Base-by-base conservation (phyloP, 2,329 filamentous ascomycete genomes). In the Cucurbitaria berberidis region DNA sequence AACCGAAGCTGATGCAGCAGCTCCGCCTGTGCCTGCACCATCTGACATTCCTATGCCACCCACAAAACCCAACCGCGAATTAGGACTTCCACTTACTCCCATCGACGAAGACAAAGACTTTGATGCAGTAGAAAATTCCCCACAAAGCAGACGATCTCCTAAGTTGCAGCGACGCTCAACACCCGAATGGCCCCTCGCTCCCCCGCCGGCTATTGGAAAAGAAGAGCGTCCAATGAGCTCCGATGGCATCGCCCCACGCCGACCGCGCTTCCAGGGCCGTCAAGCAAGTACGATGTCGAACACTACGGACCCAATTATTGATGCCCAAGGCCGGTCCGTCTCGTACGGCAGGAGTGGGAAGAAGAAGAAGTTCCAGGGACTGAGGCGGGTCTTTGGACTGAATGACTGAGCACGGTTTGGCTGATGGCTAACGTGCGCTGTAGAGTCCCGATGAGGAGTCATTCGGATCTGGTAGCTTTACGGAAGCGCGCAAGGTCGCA, bases 321-420 rank as follows among this genome's bases (percentile, higher is more conserved):
- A 61, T 42, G 52, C 51, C 19, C 44, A 60, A 21, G 63, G 60
- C 29, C 57, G 59, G 4, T 51, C 57, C 2, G 63, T 67, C 10
- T 63, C 63, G n/a, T 68, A 62, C 24, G 65, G 70, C 13, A 56
- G 72, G 45, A 74, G 71, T 5, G 65, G 66, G 16, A 80, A 78
- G 72, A 84, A 82, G 76, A 90, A 90, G 81, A 89, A 87, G 74
- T 90, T 91, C 73, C 81, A 82, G 36, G 76, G 79, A 48, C 73
- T 91, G 68, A 84, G 88, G 70, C 84, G 80, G 70, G 87, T 88
- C 72, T 89, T 91, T 74, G 78, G 81, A 43, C 70, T 86, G 44
- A 75, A 84, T 67, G 82, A 84, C 64, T 86, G 72, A 76, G 45
- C 30, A 32, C 15, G 41, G 48, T 50, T 35, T 51, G 43, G 45